Base-by-base conservation (phyloP, 2,329 filamentous ascomycete species). In the Xenoacremonium recifei region DNA sequence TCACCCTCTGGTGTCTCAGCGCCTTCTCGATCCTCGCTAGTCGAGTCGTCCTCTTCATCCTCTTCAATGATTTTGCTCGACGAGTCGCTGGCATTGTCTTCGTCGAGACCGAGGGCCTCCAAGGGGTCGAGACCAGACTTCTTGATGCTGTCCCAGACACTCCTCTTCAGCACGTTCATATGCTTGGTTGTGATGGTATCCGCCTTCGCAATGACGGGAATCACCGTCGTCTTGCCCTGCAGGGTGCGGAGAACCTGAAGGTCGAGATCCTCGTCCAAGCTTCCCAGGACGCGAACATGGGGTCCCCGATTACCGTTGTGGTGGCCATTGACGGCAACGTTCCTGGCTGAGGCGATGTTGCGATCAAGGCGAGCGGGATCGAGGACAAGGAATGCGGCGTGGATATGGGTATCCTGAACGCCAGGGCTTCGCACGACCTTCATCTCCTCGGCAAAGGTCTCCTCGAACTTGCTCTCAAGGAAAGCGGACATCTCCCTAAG, bases 381-480 rank as follows among this genome's bases (percentile, higher is more conserved):
- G 40, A 99, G 80, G 41, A 99, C 73, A 42, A 97, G 76, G 68
- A 99, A 96, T 40, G 90, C 90, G 53, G 89, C 95, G 64, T 99
- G 93, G 52, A 99, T 96, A 65, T 99, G 93, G 37, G 92, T 96
- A 71, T 99, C 93, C 63, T 90, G 88, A 51, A 89, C 87, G 42
- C 91, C 92, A 19, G 93, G 92, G 39, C 91, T 90, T 58, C 93
- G 87, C 48, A 96, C 77, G 35, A 99, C 91, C 73, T 96, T 97
- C 79, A 95, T 95, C 72, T 99, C 93, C 69, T 99, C 93, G 36
- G 82, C 82, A 63, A 99, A 95, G 0, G 93, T 97, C 60, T 99
- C 93, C 65, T 99, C 92, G 56, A 99, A 99, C 67, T 97, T 97
- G 73, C 87, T 92, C 73, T 99, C 93, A 45, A 99, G 74, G 70